These are phyloP conservation scores for Ophiostoma angusticollis DNA, from an alignment of 2,329 filamentous ascomycete species.

Conservation along the genomic window DNA sequence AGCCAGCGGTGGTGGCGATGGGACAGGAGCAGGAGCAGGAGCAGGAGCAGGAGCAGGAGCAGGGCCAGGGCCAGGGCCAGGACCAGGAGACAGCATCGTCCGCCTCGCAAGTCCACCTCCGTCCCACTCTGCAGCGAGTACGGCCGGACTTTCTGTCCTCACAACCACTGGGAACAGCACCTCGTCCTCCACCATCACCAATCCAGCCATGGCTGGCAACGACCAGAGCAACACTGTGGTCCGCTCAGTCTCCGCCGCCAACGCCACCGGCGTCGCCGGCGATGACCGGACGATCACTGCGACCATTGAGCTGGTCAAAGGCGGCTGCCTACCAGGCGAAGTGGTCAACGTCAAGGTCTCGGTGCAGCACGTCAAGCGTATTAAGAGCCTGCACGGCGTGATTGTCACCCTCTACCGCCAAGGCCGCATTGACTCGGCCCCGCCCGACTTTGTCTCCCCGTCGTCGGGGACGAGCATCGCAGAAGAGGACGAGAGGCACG, in stretches of 20 bases:
- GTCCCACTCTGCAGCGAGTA: slow-evolving; percentile 24
- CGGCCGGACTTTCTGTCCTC: background rate
- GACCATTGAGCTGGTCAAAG: slow-evolving; percentile 67
- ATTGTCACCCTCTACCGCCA: slow-evolving; percentile 88
- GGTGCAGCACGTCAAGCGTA: slow-evolving; percentile 75
- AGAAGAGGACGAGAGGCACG: slow-evolving; percentile 4
- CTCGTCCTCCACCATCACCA: slow-evolving; percentile 5
- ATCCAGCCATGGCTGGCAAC: background rate
- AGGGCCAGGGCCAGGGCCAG: background rate
- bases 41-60: background rate
- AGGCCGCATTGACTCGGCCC: slow-evolving; percentile 72
- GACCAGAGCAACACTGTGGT: background rate
- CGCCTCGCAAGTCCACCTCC: slow-evolving; percentile 31
- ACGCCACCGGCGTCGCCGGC: slow-evolving; percentile 28
- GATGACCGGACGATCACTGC: slow-evolving; percentile 72
- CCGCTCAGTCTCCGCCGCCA: background rate
- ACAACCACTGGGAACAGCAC: slow-evolving; percentile 3
- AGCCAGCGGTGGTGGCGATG: slow-evolving; percentile 47
- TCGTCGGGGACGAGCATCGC: slow-evolving; percentile 5
- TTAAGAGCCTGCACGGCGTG: slow-evolving; percentile 85
- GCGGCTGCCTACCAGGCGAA: slow-evolving; percentile 78
- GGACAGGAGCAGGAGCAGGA: slow-evolving; percentile 3
- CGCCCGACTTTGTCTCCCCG: slow-evolving; percentile 35
- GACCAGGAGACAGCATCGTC: slow-evolving; percentile 25
- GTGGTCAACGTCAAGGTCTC: slow-evolving; percentile 65